Evolutionary conservation across 2,329 filamentous ascomycete genomes (phyloP), one percentile per base, ranked within the genome.

Genomic region (Dactylellina haptotyla): DNA sequence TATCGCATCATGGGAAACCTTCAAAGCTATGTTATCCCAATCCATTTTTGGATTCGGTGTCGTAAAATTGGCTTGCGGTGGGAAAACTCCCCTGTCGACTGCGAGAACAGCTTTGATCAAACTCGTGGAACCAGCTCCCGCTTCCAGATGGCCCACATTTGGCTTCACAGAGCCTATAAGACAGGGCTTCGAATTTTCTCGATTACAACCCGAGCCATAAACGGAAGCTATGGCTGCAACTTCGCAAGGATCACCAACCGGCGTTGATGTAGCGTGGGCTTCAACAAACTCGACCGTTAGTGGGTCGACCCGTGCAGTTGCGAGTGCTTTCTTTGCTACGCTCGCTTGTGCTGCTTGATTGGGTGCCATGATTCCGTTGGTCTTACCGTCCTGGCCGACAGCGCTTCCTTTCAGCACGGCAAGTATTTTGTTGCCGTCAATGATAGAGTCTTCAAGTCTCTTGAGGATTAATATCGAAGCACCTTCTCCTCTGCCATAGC

Each of bases 211-310:
- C 12, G 26, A 43, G 10, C 64, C 54, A 41, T 85, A 82, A 0
- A 84, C 82, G 6, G 81, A 80, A 39, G 81, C 78, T 32, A 87
- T 82, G 2, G 84, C 85, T 9, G 79, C 80, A 0, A 84, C 83
- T 73, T 88, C 86, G n/a, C 84, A 83, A 0, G 85, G 85, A 70
- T 88, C 86, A 1, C 86, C 86, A 1, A 83, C 83, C 37, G 81
- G 81, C 16, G 86, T 88, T 4, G 85, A 86, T 0, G 86, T 87
- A 16, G 85, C 85, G 76, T 88, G 86, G 2, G 84, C 84, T 75
- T 88, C 82, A 25, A 83, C 78, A 62, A 80, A 82, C 0, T 73
- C 77, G 1, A 79, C 79, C 2, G 77, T 61, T 1, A 73, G 58
- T 1, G 76, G 76, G 16, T 78, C 41, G 18, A 46, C 16, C 3